Evolutionary conservation across 164 flowering plant species (phyloP).

Genomic region (Cinnamomum chago): DNA sequence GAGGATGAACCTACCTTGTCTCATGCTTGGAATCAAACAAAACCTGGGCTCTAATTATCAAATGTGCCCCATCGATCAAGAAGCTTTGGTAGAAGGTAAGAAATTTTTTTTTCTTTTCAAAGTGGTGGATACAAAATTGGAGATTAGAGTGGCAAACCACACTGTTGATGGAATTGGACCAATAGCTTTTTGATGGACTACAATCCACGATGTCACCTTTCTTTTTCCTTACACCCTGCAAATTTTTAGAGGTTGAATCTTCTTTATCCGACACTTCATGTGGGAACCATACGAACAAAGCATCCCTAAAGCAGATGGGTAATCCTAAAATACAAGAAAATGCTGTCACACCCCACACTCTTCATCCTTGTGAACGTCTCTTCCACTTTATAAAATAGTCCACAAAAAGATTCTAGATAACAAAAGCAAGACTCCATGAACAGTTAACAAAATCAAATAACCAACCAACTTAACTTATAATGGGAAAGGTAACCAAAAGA

Average conservation of each 20-base stretch:
- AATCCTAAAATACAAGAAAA: not conserved
- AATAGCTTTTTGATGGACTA: too few species aligned
- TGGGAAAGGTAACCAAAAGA: not conserved
- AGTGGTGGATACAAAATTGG: too few species aligned
- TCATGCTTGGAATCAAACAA: too few species aligned
- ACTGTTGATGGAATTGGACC: too few species aligned
- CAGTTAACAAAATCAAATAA: not conserved
- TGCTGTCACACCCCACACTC: constrained; percentile 8
- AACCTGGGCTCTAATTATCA: too few species aligned
- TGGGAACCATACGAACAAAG: constrained; percentile 3
- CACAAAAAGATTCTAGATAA: constrained; percentile 2
- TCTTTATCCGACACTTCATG: constrained; percentile 5
- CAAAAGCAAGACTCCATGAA: constrained; percentile 6
- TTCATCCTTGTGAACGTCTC: not conserved
- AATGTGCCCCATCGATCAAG: too few species aligned
- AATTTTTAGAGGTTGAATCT: too few species aligned
- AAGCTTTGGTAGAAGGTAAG: too few species aligned
- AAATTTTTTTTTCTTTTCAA: too few species aligned
- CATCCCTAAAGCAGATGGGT: constrained; percentile 1
- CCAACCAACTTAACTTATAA: not conserved
- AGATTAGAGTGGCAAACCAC: too few species aligned
- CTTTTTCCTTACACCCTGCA: not conserved
- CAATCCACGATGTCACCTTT: not conserved
- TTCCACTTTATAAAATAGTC: not conserved
- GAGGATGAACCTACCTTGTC: too few species aligned